Evolutionary conservation across 2,329 filamentous ascomycete genomes (phyloP), one percentile per base, ranked within the genome.

Genomic region (Dichotomopilus funicola): DNA sequence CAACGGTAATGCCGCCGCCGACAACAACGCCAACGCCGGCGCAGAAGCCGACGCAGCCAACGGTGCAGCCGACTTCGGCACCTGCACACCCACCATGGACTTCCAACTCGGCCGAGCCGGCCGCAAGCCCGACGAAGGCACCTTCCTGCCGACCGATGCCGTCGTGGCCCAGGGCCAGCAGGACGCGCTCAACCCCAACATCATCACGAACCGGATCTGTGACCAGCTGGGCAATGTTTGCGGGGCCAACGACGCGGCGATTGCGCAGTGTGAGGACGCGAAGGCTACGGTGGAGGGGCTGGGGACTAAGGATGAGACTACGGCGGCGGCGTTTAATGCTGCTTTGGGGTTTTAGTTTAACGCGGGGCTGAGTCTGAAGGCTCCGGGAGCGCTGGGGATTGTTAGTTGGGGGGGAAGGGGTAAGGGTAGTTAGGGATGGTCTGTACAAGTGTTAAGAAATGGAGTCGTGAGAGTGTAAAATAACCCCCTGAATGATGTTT

Each of bases 121-220:
- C 13, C 79, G 81, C 54, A 66, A 72, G 7, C 70, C 73, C 34
- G 69, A 70, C 49, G 80, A 82, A 66, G 78, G 76, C 63, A 82
- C 80, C 45, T 85, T 85, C 75, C 73, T 81, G 61, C 78, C 82
- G 44, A 74, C 72, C 13, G 81, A 85, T 64, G 67, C 76, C 6
- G 64, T 78, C 6, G 76, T 82, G 38, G 76, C 76, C 61, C 67
- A 79, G 64, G 80, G 80, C 50, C 84, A 88, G 70, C 71, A 82
- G 63, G 85, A 87, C 65, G 83, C 84, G 8, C 74, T 87, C 45
- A 87, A 88, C 78, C 84, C 83, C 54, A 80, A 81, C 73, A 88
- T 88, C 75, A 88, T 88, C 75, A 86, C 83, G 67, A 87, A 86
- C 76, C 79, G 83, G 58, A 82, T 88, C 68, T 83, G 81, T 70